Conservation (phyloP, 352 stramenopile genomes). For the Globisporangium okanoganense region DNA sequence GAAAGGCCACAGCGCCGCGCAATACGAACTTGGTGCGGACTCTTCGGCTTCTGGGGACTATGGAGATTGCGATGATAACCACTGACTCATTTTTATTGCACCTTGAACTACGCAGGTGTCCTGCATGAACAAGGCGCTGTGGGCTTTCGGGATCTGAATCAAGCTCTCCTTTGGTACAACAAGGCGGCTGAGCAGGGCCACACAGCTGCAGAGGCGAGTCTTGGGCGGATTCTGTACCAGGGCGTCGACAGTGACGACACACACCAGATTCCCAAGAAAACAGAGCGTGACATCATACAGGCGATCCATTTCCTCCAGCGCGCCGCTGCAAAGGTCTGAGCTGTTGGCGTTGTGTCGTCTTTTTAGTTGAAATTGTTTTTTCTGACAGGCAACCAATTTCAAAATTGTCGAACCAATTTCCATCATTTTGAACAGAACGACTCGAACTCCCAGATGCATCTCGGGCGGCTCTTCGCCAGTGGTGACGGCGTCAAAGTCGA, state of each 20-base stretch:
- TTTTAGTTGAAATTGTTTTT: not conserved
- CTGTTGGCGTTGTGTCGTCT: not conserved
- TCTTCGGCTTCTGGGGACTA: not conserved
- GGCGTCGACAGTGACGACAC: slow-evolving; percentile 9
- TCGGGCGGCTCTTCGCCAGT: slow-evolving; percentile 44
- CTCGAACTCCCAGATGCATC: slow-evolving; percentile 35
- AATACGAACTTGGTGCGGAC: slow-evolving; percentile 43
- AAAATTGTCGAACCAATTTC: not conserved
- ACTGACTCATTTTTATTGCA: not conserved
- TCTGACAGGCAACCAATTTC: not conserved
- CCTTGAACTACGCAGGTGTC: slow-evolving; percentile 11
- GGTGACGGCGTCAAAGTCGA: slow-evolving; percentile 53
- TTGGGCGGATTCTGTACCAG: slow-evolving; percentile 42
- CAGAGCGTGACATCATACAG: slow-evolving; percentile 33
- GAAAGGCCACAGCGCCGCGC: slow-evolving; percentile 47
- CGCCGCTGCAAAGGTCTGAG: slow-evolving; percentile 38
- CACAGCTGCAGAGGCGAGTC: slow-evolving; percentile 38
- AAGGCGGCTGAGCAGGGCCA: slow-evolving; percentile 53
- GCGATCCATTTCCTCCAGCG: slow-evolving; percentile 69
- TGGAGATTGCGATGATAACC: not conserved
- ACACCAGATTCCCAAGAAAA: not conserved
- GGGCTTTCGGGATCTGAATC: slow-evolving; percentile 13
- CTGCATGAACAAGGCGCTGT: slow-evolving; percentile 35
- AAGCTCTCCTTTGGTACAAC: slow-evolving; percentile 44
- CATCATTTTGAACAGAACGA: slow-evolving; percentile 23